Evolutionary conservation across 768 basidiomycete genomes (phyloP).

Genomic region (Termitomyces sp.): DNA sequence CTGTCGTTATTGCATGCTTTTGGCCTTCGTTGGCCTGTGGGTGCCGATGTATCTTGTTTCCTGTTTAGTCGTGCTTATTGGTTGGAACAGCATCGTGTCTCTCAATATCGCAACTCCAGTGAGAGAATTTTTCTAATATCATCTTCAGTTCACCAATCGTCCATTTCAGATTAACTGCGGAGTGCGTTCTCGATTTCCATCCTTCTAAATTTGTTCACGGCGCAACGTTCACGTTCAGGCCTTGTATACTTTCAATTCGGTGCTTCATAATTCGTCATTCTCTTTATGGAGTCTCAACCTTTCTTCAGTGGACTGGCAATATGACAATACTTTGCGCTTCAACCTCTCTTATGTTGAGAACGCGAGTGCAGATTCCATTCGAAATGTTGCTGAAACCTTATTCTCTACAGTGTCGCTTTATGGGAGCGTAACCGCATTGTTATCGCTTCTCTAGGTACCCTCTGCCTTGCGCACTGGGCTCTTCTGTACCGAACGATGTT

Average conservation of each 20-base stretch:
- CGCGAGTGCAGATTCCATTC: slow-evolving; percentile 32
- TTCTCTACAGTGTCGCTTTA: slow-evolving; percentile 47
- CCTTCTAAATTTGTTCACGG: not conserved
- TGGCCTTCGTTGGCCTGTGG: slow-evolving; percentile 59
- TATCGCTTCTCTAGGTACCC: slow-evolving; percentile 40
- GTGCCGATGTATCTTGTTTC: slow-evolving; percentile 14
- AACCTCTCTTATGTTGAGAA: slow-evolving; percentile 65
- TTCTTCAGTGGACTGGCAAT: slow-evolving; percentile 51
- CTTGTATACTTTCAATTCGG: slow-evolving; percentile 65
- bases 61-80: not conserved
- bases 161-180: slow-evolving; percentile 50
- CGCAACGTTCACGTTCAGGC: slow-evolving; percentile 28
- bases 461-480: slow-evolving; percentile 61
- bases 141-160: slow-evolving; percentile 8
- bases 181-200: slow-evolving; percentile 27
- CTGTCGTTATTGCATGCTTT: slow-evolving; percentile 67
- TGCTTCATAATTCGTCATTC: slow-evolving; percentile 18
- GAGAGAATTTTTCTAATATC: slow-evolving; percentile 2
- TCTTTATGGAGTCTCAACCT: not conserved
- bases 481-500: slow-evolving; percentile 68
- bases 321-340: slow-evolving; percentile 61
- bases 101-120: slow-evolving; percentile 45
- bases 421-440: slow-evolving; percentile 59
- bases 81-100: slow-evolving; percentile 46
- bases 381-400: not conserved